Conservation (phyloP, 2,329 filamentous ascomycete species). For the Ascocoryne sarcoides region DNA sequence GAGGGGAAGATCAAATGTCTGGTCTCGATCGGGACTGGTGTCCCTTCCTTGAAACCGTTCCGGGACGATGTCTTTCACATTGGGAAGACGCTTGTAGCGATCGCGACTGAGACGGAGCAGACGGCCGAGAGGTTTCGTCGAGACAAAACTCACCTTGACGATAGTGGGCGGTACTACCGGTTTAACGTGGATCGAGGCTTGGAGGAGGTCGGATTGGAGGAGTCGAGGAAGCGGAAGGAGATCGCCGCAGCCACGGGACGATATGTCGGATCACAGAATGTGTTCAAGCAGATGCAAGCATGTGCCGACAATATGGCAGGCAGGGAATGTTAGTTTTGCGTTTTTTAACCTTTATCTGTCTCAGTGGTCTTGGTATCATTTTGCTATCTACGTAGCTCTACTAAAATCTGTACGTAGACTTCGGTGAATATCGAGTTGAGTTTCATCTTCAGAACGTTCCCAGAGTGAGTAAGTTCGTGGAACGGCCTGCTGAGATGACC, state of each 20-base stretch:
- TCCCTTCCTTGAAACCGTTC: slow-evolving; percentile 25
- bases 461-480: slow-evolving; percentile 8
- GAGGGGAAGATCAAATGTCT: slow-evolving; percentile 29
- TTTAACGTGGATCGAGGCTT: slow-evolving; percentile 37
- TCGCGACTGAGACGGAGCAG: slow-evolving; percentile 33
- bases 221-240: slow-evolving; percentile 27
- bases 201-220: slow-evolving; percentile 34
- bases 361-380: background rate
- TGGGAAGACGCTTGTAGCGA: slow-evolving; percentile 15
- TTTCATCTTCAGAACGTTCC: slow-evolving; percentile 19
- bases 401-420: too few species aligned
- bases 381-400: too few species aligned
- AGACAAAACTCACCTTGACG: slow-evolving; percentile 28
- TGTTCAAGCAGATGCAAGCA: slow-evolving; percentile 17
- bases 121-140: slow-evolving; percentile 31
- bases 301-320: slow-evolving; percentile 12
- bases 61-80: slow-evolving; percentile 25
- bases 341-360: background rate
- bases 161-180: slow-evolving; percentile 32
- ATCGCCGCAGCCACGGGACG: slow-evolving; percentile 24
- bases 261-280: slow-evolving; percentile 24
- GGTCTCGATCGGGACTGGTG: slow-evolving; percentile 34
- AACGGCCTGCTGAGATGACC: slow-evolving; percentile 8
- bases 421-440: too few species aligned
- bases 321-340: slow-evolving; percentile 16